Conservation (phyloP, 2,329 filamentous ascomycete genomes). For the Trichoderma breve region DNA sequence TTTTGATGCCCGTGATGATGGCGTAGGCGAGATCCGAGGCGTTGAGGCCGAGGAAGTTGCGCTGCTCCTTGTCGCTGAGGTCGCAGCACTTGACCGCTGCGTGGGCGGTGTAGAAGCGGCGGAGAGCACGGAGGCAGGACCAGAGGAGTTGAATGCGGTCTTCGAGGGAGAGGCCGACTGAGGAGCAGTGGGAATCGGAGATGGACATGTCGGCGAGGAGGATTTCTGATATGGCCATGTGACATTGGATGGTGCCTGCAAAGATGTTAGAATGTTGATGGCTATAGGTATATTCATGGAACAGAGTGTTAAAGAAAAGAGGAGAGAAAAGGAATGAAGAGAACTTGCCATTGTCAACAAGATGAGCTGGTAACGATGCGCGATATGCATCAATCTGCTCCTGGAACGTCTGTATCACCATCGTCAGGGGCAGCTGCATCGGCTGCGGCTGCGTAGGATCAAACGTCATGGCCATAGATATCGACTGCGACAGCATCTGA, state of each 20-base stretch:
- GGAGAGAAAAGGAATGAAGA: not conserved
- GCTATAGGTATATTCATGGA: not conserved
- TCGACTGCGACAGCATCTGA: slow-evolving; percentile 49
- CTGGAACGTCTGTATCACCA: slow-evolving; percentile 44
- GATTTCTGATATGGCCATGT: slow-evolving; percentile 45
- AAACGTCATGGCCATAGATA: slow-evolving; percentile 41
- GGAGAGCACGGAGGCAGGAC: slow-evolving; percentile 42
- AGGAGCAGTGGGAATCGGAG: slow-evolving; percentile 36
- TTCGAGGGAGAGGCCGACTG: slow-evolving; percentile 33
- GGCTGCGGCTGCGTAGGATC: slow-evolving; percentile 27
- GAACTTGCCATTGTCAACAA: slow-evolving; percentile 35
- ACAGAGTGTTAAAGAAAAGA: too few species aligned
- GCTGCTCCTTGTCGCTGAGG: slow-evolving; percentile 28
- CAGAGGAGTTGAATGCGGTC: slow-evolving; percentile 48
- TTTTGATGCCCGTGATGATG: slow-evolving; percentile 46
- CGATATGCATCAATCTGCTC: slow-evolving; percentile 44
- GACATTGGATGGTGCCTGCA: slow-evolving; percentile 40
- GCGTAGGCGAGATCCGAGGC: slow-evolving; percentile 49
- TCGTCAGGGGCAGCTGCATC: slow-evolving; percentile 40
- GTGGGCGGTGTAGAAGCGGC: slow-evolving; percentile 39
- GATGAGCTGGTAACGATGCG: slow-evolving; percentile 35
- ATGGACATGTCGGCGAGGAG: slow-evolving; percentile 49
- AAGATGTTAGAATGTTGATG: not conserved
- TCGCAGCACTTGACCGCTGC: slow-evolving; percentile 33
- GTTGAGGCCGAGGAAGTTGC: slow-evolving; percentile 43